These are phyloP conservation scores for Emericellopsis terricola DNA, from an alignment of 495 filamentous ascomycete species.

Conservation along the genomic window DNA sequence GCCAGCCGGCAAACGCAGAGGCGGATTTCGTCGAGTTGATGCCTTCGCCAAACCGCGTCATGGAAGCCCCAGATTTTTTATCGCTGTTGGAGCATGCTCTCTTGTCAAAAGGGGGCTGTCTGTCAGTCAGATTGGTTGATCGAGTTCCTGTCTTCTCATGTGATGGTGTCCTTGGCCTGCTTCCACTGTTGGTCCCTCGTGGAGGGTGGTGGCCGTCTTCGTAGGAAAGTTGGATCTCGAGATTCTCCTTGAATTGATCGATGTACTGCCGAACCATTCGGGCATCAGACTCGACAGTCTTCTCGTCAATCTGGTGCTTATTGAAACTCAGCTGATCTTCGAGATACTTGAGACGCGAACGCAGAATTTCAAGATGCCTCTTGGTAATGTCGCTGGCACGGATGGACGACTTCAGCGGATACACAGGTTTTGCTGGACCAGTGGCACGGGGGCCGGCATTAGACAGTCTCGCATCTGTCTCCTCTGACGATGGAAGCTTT, in stretches of 20 bases:
- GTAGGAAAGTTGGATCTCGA: slow-evolving; percentile 15
- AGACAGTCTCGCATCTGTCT: neutral
- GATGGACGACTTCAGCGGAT: slow-evolving; percentile 29
- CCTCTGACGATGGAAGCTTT: neutral
- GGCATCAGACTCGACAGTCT: slow-evolving; percentile 14
- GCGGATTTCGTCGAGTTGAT: slow-evolving; percentile 1
- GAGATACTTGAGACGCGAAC: slow-evolving; percentile 18
- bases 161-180: too few species aligned
- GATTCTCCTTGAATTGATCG: slow-evolving; percentile 17
- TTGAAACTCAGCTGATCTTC: slow-evolving; percentile 24
- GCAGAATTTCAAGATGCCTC: slow-evolving; percentile 21
- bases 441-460: too few species aligned
- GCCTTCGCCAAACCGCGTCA: neutral
- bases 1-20: neutral
- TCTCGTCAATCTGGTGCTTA: slow-evolving; percentile 32
- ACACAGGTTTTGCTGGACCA: too few species aligned
- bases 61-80: neutral
- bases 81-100: neutral
- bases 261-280: slow-evolving; percentile 15
- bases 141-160: too few species aligned
- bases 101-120: too few species aligned
- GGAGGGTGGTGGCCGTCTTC: slow-evolving; percentile 11
- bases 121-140: too few species aligned
- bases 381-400: slow-evolving; percentile 27
- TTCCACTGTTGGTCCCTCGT: too few species aligned